Evolutionary conservation across 169 alveolate species (phyloP).

Genomic region (Cryptosporidium tyzzeri): DNA sequence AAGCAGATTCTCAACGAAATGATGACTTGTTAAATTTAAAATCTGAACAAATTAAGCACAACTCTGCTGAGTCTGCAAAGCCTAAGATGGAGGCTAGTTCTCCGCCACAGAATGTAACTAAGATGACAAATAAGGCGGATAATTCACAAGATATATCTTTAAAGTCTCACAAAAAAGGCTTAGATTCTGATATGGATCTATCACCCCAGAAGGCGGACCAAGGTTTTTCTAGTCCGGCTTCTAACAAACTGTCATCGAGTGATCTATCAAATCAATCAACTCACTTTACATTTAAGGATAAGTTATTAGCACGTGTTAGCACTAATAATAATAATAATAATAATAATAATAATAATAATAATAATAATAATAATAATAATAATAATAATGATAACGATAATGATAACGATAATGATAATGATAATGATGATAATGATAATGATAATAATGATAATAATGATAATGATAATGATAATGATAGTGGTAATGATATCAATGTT

Average conservation of each 20-base stretch:
- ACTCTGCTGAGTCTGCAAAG: background rate
- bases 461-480: background rate
- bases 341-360: background rate
- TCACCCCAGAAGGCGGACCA: background rate
- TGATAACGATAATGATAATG: background rate
- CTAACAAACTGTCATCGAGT: background rate
- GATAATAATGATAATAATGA: background rate
- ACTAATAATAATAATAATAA: background rate
- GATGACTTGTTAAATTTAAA: background rate
- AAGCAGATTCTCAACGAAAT: background rate
- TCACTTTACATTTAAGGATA: slow-evolving; percentile 68
- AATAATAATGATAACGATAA: background rate
- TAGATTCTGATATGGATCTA: background rate
- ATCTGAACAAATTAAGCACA: background rate
- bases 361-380: background rate
- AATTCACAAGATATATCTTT: background rate
- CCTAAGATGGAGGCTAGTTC: background rate
- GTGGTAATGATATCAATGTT: background rate
- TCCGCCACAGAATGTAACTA: background rate
- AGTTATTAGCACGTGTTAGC: slow-evolving; percentile 62
- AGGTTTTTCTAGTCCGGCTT: background rate
- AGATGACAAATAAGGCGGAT: background rate
- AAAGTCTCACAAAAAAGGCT: background rate
- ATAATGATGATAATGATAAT: background rate
- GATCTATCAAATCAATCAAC: slow-evolving; percentile 28